Evolutionary conservation across 257 asterid genomes (phyloP).

Genomic region (Plectranthus barbatus): DNA sequence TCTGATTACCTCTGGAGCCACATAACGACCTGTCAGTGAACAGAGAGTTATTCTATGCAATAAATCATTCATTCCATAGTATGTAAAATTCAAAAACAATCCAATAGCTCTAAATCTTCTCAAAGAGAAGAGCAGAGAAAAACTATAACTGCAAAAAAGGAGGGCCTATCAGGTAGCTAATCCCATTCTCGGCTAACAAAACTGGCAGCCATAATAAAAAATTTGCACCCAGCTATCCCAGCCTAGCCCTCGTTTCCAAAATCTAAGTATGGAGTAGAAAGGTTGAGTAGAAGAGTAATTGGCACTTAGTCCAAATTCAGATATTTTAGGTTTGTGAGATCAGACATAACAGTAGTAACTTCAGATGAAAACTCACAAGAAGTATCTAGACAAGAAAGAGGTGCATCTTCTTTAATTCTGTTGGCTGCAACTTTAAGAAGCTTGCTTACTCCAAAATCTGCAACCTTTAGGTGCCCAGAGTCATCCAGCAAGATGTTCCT

Average conservation of each 20-base stretch:
- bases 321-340: not conserved
- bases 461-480: constrained; percentile 94
- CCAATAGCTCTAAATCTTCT: not conserved
- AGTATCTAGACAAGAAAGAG: constrained; percentile 38
- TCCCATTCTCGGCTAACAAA: not conserved
- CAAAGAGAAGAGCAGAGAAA: too few species aligned
- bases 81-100: not conserved
- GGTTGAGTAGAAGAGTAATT: not conserved
- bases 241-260: not conserved
- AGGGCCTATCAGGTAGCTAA: not conserved
- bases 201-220: not conserved
- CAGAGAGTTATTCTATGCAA: not conserved
- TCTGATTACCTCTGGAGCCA: constrained; percentile 88
- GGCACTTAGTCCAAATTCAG: not conserved
- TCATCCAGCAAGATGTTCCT: constrained; percentile 93
- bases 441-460: constrained; percentile 94
- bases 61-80: not conserved
- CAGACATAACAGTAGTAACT: not conserved
- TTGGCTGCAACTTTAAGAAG: constrained; percentile 56
- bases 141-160: too few species aligned
- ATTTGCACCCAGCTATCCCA: not conserved
- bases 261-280: not conserved
- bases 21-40: constrained; percentile 66
- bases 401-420: constrained; percentile 64
- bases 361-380: constrained; percentile 59